These are phyloP conservation scores for Talaromyces proteolyticus DNA, from an alignment of 495 filamentous ascomycete genomes.

Conservation along the genomic window DNA sequence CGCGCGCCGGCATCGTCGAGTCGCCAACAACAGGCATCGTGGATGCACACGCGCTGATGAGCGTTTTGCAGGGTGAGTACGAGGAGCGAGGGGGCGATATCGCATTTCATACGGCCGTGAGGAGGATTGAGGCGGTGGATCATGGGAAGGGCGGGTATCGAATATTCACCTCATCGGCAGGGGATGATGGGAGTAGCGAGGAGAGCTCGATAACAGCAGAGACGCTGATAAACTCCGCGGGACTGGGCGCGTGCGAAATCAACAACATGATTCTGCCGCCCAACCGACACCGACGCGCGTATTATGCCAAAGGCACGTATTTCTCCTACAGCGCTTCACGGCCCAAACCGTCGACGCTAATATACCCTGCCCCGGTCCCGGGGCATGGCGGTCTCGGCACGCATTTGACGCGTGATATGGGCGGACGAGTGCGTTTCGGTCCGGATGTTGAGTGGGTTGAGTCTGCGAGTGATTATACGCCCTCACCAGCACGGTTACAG, in stretches of 20 bases:
- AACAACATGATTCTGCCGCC: conserved; percentile 76
- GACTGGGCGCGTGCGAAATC: conserved; percentile 67
- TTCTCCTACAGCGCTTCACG: conserved; percentile 69
- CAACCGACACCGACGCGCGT: conserved; percentile 50
- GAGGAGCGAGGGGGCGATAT: conserved; percentile 71
- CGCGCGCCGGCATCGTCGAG: conserved; percentile 68
- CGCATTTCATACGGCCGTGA: conserved; percentile 60
- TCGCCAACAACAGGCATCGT: conserved; percentile 83
- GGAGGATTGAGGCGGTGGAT: conserved; percentile 46
- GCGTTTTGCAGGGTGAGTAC: conserved; percentile 67
- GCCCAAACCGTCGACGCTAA: conserved; percentile 64
- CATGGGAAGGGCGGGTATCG: conserved; percentile 44
- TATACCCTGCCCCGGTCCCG: conserved; percentile 81
- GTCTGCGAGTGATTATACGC: conserved; percentile 49
- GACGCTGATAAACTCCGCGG: conserved; percentile 79
- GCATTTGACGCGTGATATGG: conserved; percentile 87
- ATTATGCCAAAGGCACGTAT: conserved; percentile 93
- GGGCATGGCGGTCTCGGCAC: conserved; percentile 85
- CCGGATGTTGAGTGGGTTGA: conserved; percentile 94
- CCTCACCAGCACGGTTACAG: conserved; percentile 50
- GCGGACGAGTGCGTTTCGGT: conserved; percentile 81
- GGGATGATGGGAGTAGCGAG: conserved; percentile 35
- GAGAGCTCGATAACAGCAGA: conserved; percentile 60
- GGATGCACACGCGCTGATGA: conserved; percentile 82
- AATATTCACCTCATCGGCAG: conserved; percentile 42